Percentiles rank a stretch among this genome's conserved stretches.
Conservation (phyloP, 768 basidiomycete species). For the Omphalotus guepiniiformis region DNA sequence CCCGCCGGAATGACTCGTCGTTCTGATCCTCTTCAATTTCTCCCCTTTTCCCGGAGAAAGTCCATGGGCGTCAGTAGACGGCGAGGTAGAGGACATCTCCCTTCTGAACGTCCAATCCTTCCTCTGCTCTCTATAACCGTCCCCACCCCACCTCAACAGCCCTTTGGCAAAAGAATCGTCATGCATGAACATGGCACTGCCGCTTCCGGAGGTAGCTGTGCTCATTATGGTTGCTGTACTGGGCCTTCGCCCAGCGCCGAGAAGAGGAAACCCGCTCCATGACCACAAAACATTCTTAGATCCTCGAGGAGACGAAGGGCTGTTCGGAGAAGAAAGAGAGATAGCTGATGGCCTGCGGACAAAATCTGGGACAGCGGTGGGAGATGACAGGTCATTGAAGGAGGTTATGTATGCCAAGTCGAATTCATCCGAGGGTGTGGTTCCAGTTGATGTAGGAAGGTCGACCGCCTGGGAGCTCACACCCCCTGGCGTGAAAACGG, state of each 20-base stretch:
- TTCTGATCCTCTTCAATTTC: slow-evolving; percentile 22
- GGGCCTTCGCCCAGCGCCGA: slow-evolving; percentile 29
- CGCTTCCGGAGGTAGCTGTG: not conserved
- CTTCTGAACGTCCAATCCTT: slow-evolving; percentile 57
- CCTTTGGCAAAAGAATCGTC: slow-evolving; percentile 40
- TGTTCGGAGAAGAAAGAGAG: slow-evolving; percentile 8
- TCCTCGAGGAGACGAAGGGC: slow-evolving; percentile 8
- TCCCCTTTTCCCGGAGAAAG: slow-evolving; percentile 3
- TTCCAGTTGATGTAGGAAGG: not conserved
- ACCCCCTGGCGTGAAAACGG: too few relatives aligned
- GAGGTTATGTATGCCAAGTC: slow-evolving; percentile 8
- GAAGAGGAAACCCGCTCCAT: not conserved
- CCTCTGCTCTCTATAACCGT: slow-evolving; percentile 37
- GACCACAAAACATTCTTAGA: not conserved
- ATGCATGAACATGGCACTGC: slow-evolving; percentile 10
- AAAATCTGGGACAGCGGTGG: slow-evolving; percentile 20
- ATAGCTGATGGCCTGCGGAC: slow-evolving; percentile 5
- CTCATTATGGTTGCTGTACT: slow-evolving; percentile 34
- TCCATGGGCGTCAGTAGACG: too few relatives aligned
- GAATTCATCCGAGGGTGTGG: not conserved
- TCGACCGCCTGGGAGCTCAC: not conserved
- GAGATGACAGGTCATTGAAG: not conserved
- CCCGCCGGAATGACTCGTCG: not conserved
- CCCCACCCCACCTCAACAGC: slow-evolving; percentile 39
- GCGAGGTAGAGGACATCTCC: too few relatives aligned